These are phyloP conservation scores for Solanum chaucha DNA, from an alignment of 257 asterid species.

Conservation along the genomic window DNA sequence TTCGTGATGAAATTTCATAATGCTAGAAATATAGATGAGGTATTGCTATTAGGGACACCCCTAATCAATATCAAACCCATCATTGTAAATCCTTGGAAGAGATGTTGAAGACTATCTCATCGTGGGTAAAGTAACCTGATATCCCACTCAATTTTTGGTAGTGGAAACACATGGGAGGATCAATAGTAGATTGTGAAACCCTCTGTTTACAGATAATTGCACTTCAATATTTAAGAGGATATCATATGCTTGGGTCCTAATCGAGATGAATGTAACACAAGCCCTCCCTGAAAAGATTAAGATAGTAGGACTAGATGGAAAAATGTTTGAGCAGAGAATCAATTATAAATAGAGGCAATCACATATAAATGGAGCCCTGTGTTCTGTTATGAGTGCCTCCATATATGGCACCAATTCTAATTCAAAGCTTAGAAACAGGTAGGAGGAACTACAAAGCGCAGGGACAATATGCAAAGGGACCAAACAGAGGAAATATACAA, in stretches of 20 bases:
- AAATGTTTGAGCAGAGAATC: neutral
- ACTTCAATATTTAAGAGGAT: no score
- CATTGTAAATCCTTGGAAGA: no score
- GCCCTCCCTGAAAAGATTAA: neutral
- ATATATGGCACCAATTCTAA: neutral
- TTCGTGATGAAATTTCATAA: no score
- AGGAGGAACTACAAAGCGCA: neutral
- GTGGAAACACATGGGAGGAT: neutral
- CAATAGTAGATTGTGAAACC: neutral
- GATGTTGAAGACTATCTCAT: no score
- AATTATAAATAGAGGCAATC: neutral
- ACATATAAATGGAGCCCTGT: neutral
- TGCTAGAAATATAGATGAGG: no score
- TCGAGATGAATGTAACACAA: no score
- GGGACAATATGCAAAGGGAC: neutral
- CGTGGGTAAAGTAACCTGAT: no score
- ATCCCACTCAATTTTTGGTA: no score
- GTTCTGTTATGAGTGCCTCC: neutral
- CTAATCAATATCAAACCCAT: no score
- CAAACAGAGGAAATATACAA: neutral
- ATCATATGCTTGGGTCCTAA: no score
- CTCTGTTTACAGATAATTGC: no score
- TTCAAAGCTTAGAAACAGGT: neutral
- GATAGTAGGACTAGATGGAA: neutral
- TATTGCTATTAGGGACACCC: no score